phyloP scores from a whole-genome alignment of 176 grass and related monocot species.

The Paspalum vaginatum region DNA sequence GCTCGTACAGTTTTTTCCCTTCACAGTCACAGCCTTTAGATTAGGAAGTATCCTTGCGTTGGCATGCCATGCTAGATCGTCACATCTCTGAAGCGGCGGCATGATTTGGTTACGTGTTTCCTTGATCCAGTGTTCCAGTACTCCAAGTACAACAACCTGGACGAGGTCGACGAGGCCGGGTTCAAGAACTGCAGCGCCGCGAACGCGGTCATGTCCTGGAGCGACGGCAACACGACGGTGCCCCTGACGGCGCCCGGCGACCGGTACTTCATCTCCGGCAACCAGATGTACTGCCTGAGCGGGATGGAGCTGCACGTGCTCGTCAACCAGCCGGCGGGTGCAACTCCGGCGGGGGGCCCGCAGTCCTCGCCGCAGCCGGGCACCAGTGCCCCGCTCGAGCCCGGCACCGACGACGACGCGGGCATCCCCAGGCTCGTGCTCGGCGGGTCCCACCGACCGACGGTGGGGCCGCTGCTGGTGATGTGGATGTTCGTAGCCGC shows the following conservation, averaged over 20 bases:
- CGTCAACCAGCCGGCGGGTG: slow-evolving; percentile 20
- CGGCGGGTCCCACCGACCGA: slow-evolving; percentile 38
- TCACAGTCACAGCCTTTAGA: not conserved
- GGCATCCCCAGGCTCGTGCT: slow-evolving; percentile 36
- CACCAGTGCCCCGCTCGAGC: not conserved
- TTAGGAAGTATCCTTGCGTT: not conserved
- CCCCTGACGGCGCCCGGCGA: slow-evolving; percentile 53
- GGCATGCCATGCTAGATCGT: not conserved
- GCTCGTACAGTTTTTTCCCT: not conserved
- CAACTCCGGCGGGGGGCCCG: not conserved
- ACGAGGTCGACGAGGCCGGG: slow-evolving; percentile 64
- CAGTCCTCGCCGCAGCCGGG: not conserved
- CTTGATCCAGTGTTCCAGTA: slow-evolving; percentile 67
- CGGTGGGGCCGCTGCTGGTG: slow-evolving; percentile 12
- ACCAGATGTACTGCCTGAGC: slow-evolving; percentile 67
- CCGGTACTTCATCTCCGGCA: slow-evolving; percentile 69
- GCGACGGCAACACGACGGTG: slow-evolving; percentile 76
- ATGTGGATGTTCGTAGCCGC: slow-evolving; percentile 39
- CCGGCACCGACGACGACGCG: slow-evolving; percentile 29
- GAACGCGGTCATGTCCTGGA: slow-evolving; percentile 44
- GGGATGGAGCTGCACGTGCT: slow-evolving; percentile 78
- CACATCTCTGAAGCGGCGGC: not conserved
- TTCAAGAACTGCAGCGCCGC: slow-evolving; percentile 63
- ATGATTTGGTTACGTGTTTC: not conserved
- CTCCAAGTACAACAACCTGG: slow-evolving; percentile 67